phyloP scores from a whole-genome alignment of 2,329 filamentous ascomycete species.

The Trichocomaceae sp. region DNA sequence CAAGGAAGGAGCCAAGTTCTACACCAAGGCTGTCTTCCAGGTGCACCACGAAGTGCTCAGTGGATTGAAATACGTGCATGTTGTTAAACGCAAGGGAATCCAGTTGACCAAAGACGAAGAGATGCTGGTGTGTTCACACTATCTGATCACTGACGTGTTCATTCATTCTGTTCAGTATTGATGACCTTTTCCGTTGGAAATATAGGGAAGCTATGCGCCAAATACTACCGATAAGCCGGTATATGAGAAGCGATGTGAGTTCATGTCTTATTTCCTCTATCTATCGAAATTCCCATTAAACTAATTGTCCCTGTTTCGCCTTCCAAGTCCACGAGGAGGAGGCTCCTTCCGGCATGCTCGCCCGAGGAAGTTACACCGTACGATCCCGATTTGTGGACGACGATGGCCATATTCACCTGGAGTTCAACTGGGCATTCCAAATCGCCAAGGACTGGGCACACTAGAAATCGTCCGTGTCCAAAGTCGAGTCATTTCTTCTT shows the following conservation, averaged over 20 bases:
- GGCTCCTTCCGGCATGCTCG: conserved; percentile 83
- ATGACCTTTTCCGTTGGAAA: not conserved
- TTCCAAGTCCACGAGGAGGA: conserved; percentile 82
- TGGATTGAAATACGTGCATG: conserved; percentile 76
- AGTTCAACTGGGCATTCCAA: conserved; percentile 94
- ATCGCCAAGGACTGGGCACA: conserved; percentile 84
- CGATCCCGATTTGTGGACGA: conserved; percentile 90
- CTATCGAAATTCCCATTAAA: not conserved
- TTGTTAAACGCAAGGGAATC: conserved; percentile 47
- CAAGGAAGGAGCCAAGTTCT: conserved; percentile 90
- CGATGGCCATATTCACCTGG: conserved; percentile 80
- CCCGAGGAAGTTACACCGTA: conserved; percentile 83
- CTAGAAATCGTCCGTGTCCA: not conserved
- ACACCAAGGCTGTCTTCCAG: conserved; percentile 89
- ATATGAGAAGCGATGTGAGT: conserved; percentile 87
- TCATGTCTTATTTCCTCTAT: not conserved
- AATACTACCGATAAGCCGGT: conserved; percentile 80
- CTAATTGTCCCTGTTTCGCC: not conserved
- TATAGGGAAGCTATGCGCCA: conserved; percentile 76
- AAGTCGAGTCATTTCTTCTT: not conserved
- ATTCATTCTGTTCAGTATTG: not conserved
- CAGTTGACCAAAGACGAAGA: conserved; percentile 88
- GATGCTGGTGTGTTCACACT: conserved; percentile 86
- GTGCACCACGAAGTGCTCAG: conserved; percentile 96
- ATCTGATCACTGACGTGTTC: no score